Evolutionary conservation across 2,329 filamentous ascomycete genomes (phyloP).

Genomic region (Pyrenophora seminiperda): DNA sequence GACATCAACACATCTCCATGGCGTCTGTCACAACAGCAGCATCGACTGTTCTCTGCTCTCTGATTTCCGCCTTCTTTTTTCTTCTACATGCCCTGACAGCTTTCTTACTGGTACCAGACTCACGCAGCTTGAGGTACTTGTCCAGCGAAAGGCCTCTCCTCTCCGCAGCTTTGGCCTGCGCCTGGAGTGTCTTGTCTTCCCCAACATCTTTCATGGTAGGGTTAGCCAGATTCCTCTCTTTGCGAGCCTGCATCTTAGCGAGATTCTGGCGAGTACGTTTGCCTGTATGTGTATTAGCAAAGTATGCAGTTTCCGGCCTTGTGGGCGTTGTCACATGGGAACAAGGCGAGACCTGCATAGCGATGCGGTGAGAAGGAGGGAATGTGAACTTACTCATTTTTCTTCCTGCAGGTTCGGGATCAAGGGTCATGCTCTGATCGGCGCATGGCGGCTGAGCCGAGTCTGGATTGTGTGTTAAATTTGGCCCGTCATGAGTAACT

Average conservation of each 20-base stretch:
- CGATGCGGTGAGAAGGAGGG: too few relatives aligned
- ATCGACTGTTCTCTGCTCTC: constrained; percentile 4
- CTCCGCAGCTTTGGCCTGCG: constrained; percentile 22
- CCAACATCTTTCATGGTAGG: constrained; percentile 11
- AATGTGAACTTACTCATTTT: constrained; percentile 26
- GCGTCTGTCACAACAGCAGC: constrained; percentile 1
- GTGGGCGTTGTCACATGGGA: not conserved
- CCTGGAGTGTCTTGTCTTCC: constrained; percentile 13
- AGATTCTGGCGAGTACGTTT: constrained; percentile 29
- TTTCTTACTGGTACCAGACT: constrained; percentile 5
- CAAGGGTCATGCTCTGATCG: constrained; percentile 18
- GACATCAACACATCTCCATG: constrained; percentile 13
- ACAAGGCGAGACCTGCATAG: not conserved
- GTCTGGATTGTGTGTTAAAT: constrained; percentile 2
- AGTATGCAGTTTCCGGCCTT: too few relatives aligned
- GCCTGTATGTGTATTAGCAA: constrained; percentile 9
- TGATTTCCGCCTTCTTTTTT: constrained; percentile 6
- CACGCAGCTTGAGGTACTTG: constrained; percentile 9
- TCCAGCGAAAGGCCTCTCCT: constrained; percentile 22
- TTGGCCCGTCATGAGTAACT: constrained; percentile 4
- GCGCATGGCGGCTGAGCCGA: constrained; percentile 7
- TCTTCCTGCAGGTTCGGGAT: constrained; percentile 13
- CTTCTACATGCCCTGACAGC: constrained; percentile 6
- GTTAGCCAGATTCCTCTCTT: constrained; percentile 8
- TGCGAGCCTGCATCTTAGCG: constrained; percentile 25